phyloP scores from a whole-genome alignment of 371 early-diverging fungal species.

The Syncephalis plumigaleata region DNA sequence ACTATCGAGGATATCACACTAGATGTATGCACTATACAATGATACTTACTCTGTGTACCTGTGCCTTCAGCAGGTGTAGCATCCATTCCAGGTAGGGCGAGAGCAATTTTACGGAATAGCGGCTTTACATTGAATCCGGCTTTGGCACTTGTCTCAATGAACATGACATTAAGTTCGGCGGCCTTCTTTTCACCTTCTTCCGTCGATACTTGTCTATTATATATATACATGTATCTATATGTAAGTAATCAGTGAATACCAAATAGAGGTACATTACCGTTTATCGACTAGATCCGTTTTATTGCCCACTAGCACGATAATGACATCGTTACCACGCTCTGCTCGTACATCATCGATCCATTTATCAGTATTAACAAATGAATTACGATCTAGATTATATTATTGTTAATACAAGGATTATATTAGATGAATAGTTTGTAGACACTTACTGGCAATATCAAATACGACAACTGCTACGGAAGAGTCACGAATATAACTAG shows the following conservation, averaged over 20 bases:
- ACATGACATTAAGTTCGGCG: constrained; percentile 86
- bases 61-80: neutral
- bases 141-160: constrained; percentile 94
- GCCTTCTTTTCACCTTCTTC: constrained; percentile 96
- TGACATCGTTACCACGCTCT: constrained; percentile 92
- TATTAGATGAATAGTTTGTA: neutral
- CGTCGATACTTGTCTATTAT: constrained; percentile 64
- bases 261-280: constrained; percentile 25
- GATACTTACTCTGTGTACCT: neutral
- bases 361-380: constrained; percentile 86
- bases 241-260: neutral
- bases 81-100: constrained; percentile 85
- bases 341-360: constrained; percentile 98
- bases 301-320: constrained; percentile 98
- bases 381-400: constrained; percentile 51
- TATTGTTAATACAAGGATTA: neutral
- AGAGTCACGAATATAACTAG: constrained; percentile 96
- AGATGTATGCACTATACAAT: neutral
- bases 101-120: constrained; percentile 89
- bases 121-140: constrained; percentile 93
- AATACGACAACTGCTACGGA: constrained; percentile 97
- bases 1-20: neutral
- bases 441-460: constrained; percentile 73
- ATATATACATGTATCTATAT: neutral
- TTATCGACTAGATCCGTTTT: constrained; percentile 94